These are phyloP conservation scores for Seiridium cupressi DNA, from an alignment of 2,329 filamentous ascomycete genomes.

Conservation along the genomic window DNA sequence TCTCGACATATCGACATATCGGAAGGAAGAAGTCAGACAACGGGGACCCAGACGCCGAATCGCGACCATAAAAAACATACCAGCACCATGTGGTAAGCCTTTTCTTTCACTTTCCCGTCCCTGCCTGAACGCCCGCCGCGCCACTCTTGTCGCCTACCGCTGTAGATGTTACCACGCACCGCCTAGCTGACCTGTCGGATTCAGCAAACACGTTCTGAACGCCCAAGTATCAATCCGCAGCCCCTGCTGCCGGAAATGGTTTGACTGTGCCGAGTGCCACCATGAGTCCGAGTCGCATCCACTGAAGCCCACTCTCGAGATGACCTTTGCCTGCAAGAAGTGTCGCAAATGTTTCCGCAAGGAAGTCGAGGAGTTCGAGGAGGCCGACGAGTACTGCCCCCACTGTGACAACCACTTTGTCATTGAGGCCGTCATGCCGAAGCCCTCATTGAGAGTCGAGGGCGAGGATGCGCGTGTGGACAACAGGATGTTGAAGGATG, in stretches of 20 bases:
- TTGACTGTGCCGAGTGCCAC: slow-evolving; percentile 97
- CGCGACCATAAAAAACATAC: too few species aligned
- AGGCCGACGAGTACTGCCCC: slow-evolving; percentile 97
- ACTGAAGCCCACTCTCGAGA: slow-evolving; percentile 76
- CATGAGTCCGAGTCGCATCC: slow-evolving; percentile 74
- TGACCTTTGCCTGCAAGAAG: slow-evolving; percentile 97
- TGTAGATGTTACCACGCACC: too few species aligned
- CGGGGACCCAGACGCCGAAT: too few species aligned
- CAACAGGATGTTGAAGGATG: slow-evolving; percentile 89
- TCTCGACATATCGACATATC: too few species aligned
- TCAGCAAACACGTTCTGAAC: slow-evolving; percentile 97
- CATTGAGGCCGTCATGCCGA: slow-evolving; percentile 81
- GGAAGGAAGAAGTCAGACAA: too few species aligned
- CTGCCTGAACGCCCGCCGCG: not conserved
- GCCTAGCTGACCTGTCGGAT: too few species aligned
- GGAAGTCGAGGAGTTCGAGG: slow-evolving; percentile 87
- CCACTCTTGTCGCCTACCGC: too few species aligned
- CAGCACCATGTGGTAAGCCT: not conserved
- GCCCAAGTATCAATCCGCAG: slow-evolving; percentile 95
- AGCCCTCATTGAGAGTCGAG: slow-evolving; percentile 81
- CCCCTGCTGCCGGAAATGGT: slow-evolving; percentile 97
- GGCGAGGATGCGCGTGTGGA: slow-evolving; percentile 87
- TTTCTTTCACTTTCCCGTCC: not conserved
- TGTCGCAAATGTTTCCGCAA: slow-evolving; percentile 98
- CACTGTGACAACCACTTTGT: slow-evolving; percentile 99